A percentile compares a stretch with the other conserved stretches of the same genome.
phyloP scores from a whole-genome alignment of 441 rosid genomes.

The Eruca vesicaria region DNA sequence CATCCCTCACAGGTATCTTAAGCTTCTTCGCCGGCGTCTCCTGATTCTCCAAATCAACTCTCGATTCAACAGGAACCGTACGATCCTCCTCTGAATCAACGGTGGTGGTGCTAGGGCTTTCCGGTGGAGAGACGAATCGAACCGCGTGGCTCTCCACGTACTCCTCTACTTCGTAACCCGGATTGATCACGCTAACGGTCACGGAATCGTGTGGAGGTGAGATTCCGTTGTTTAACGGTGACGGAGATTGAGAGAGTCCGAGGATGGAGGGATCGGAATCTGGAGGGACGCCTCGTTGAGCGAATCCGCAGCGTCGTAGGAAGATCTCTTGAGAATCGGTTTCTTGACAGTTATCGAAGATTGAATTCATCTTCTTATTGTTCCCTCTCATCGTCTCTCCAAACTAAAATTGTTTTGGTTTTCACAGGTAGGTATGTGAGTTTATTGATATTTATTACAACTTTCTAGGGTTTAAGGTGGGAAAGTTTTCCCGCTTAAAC shows the following conservation, averaged over 20 bases:
- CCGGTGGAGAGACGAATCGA: conserved; percentile 25
- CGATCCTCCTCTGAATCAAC: conserved; percentile 18
- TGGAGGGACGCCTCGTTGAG: conserved; percentile 11
- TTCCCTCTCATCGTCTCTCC: conserved; percentile 13
- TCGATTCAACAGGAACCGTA: background rate
- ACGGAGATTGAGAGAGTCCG: background rate
- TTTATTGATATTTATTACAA: background rate
- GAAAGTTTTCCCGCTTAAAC: no score
- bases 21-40: background rate
- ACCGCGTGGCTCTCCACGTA: conserved; percentile 9
- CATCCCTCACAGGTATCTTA: conserved; percentile 27
- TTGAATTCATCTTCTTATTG: background rate
- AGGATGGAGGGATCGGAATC: conserved; percentile 24
- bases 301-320: conserved; percentile 23
- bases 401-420: background rate
- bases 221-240: background rate
- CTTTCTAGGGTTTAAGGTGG: background rate
- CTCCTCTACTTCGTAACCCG: background rate
- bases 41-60: conserved; percentile 4
- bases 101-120: background rate
- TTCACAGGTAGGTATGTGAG: background rate
- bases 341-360: conserved; percentile 11
- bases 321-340: conserved; percentile 23
- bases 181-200: background rate
- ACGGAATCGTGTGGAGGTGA: background rate